These are phyloP conservation scores for Stygiomarasmius scandens DNA, from an alignment of 1,284 basidiomycete species.

Conservation along the genomic window DNA sequence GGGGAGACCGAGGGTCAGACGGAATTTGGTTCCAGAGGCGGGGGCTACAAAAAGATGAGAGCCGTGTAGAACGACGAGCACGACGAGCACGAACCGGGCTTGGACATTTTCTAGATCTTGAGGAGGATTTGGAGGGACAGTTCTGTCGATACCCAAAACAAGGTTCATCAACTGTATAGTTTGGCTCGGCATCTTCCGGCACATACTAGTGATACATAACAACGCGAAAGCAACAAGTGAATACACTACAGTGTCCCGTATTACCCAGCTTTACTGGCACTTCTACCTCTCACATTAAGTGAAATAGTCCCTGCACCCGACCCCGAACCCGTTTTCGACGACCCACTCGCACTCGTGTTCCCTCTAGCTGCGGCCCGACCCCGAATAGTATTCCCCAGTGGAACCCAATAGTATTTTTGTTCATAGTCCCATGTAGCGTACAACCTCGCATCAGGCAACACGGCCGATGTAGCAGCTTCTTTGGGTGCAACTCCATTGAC, in stretches of 20 bases:
- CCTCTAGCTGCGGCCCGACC: slow-evolving; percentile 26
- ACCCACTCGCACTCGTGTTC: slow-evolving; percentile 15
- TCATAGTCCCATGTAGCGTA: slow-evolving; percentile 80
- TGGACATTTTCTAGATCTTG: slow-evolving; percentile 15
- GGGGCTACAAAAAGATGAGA: slow-evolving; percentile 1
- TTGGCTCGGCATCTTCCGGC: no score
- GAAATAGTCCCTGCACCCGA: slow-evolving; percentile 8
- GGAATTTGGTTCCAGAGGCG: slow-evolving; percentile 92
- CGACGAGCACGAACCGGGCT: slow-evolving; percentile 38
- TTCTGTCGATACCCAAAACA: no score
- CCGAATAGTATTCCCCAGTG: slow-evolving; percentile 30
- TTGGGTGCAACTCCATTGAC: slow-evolving; percentile 30
- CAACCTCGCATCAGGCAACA: slow-evolving; percentile 66
- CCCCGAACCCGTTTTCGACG: neutral
- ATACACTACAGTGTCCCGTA: no score
- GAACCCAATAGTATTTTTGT: slow-evolving; percentile 59
- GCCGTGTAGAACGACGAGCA: slow-evolving; percentile 23
- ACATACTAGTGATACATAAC: no score
- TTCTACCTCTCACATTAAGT: slow-evolving; percentile 1
- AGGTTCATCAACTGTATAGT: no score
- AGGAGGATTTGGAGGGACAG: no score
- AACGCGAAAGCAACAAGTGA: no score
- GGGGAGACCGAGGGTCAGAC: slow-evolving; percentile 95
- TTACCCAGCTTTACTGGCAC: slow-evolving; percentile 5
- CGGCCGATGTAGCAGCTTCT: slow-evolving; percentile 34